Evolutionary conservation across 805 yeast genomes (phyloP).

Genomic region (Ascoidea asiatica): DNA sequence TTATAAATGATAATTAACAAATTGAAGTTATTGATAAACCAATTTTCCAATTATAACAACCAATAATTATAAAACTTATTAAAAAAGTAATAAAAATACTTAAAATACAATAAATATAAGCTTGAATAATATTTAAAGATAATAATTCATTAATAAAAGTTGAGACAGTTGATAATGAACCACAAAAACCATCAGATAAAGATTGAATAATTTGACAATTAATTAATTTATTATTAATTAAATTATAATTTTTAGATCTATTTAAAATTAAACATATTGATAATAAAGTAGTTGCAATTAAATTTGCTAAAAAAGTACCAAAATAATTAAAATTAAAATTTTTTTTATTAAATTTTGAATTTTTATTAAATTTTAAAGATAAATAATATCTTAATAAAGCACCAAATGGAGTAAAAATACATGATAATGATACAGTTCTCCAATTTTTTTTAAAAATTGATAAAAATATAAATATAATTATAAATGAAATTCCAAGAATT

Average conservation of each 20-base stretch:
- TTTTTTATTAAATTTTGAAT: slow-evolving; percentile 37
- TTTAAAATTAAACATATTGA: slow-evolving; percentile 28
- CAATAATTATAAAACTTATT: slow-evolving; percentile 44
- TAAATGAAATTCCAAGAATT: slow-evolving; percentile 9
- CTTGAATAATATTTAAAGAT: slow-evolving; percentile 19
- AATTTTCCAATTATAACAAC: slow-evolving; percentile 58
- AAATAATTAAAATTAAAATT: slow-evolving; percentile 26
- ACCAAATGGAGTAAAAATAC: slow-evolving; percentile 62
- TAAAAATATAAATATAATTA: slow-evolving; percentile 15
- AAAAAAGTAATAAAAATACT: slow-evolving; percentile 36
- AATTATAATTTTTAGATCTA: slow-evolving; percentile 25
- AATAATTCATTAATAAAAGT: slow-evolving; percentile 63
- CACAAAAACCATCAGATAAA: slow-evolving; percentile 54
- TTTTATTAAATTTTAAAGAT: slow-evolving; percentile 33
- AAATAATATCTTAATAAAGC: slow-evolving; percentile 44
- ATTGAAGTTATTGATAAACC: slow-evolving; percentile 20
- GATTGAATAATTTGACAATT: slow-evolving; percentile 42
- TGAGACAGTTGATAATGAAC: slow-evolving; percentile 60
- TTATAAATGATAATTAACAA: background rate
- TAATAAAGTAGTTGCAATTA: slow-evolving; percentile 29
- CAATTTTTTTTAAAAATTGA: slow-evolving; percentile 20
- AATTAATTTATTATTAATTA: slow-evolving; percentile 19
- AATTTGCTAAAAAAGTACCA: slow-evolving; percentile 39
- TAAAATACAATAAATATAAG: slow-evolving; percentile 36
- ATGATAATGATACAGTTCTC: slow-evolving; percentile 58